Evolutionary conservation across 768 basidiomycete species (phyloP), one percentile per base, ranked within the genome.

Genomic region (Gloeophyllum trabeum): DNA sequence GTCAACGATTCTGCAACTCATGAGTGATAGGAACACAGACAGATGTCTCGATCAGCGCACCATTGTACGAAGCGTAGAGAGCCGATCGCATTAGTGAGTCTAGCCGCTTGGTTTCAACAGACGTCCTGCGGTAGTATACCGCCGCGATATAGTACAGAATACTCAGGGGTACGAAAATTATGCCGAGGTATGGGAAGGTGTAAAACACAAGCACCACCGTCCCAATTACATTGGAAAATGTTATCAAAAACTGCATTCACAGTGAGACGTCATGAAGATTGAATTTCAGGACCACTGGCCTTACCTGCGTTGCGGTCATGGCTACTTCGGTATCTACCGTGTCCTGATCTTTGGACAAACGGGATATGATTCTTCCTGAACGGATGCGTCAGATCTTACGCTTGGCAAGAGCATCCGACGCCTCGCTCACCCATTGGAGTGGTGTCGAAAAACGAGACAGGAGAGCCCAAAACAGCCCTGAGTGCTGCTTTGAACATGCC

Each of bases 361-460:
- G 62, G 2, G 75, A 75, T 26, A 73, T 57, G 28, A 79, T 72
- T 28, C 77, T 61, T 1, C 78, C 79, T 77, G 39, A 13, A 16
- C 46, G 46, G 14, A 7, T n/a, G 34, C 10, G 16, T 32, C 28
- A 32, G 28, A 32, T 32, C 28, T 6, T 28, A 45, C n/a, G 42
- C 16, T 18, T 20, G 12, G n/a, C 12, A 6, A 45, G 34, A 10
- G 24, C 28, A 37, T 18, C 39, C 40, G 6, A 40, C 3, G 18
- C 1, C 32, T 23, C 16, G 46, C 60, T 24, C 49, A 76, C 78
- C 77, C 53, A 79, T 69, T 1, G 79, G 79, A 0, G 81, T 84
- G 0, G 80, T 79, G 52, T 87, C 83, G 51, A 82, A 84, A 61
- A 83, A 85, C 3, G 76, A 71, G 0, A 67, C 55, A 0, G 80